Evolutionary conservation across 1,284 basidiomycete species (phyloP).

Genomic region (Peniophora sp.): DNA sequence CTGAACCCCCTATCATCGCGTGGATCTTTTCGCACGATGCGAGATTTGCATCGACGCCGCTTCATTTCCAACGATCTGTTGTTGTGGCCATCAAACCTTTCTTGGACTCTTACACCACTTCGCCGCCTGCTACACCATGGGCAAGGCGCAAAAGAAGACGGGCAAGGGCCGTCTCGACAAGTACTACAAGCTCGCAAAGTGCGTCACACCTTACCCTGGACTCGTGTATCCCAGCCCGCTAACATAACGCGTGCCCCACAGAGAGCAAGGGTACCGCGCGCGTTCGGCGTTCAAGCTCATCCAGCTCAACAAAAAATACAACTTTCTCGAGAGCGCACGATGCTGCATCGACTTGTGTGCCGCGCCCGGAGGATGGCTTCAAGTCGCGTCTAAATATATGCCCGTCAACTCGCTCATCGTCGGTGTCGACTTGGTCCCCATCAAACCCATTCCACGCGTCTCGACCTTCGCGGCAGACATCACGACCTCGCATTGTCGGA

Average conservation of each 20-base stretch:
- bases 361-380: conserved; percentile 98
- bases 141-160: conserved; percentile 81
- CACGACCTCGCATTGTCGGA: conserved; percentile 87
- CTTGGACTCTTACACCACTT: background rate
- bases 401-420: conserved; percentile 92
- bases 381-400: conserved; percentile 99
- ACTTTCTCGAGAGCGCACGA: conserved; percentile 84
- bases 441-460: conserved; percentile 92
- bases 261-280: conserved; percentile 98
- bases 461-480: conserved; percentile 94
- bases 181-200: conserved; percentile 93
- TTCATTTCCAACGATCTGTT: conserved; percentile 1
- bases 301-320: conserved; percentile 97
- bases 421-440: conserved; percentile 94
- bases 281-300: conserved; percentile 99
- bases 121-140: conserved; percentile 38
- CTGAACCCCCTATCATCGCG: too few species aligned
- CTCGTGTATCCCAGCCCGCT: background rate
- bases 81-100: background rate
- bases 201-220: conserved; percentile 18
- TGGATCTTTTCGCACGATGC: too few species aligned
- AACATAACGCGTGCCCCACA: conserved; percentile 24
- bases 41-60: too few species aligned
- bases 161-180: conserved; percentile 94
- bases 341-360: conserved; percentile 99